Evolutionary conservation across 345 rosid genomes (phyloP).

Genomic region (Aegle marmelos): DNA sequence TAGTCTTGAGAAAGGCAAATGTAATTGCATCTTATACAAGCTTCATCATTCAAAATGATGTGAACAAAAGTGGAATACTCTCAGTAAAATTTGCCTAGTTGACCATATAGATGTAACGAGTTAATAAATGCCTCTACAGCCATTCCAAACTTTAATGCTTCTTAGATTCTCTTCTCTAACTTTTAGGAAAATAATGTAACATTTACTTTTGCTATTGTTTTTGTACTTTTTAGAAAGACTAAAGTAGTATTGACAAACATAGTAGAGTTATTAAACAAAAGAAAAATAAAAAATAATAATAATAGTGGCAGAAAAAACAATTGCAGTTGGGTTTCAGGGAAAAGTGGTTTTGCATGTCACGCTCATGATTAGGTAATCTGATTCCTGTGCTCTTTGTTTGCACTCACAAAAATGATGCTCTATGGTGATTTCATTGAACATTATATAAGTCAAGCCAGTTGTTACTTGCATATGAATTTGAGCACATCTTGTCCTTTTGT

Average conservation of each 20-base stretch:
- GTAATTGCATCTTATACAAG: conserved; percentile 1
- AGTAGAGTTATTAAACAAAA: not conserved
- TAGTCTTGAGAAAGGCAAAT: not conserved
- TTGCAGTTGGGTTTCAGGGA: not conserved
- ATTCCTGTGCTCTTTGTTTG: conserved; percentile 23
- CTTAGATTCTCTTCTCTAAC: no score
- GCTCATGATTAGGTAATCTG: conserved; percentile 9
- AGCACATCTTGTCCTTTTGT: conserved; percentile 3
- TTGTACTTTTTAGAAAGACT: not conserved
- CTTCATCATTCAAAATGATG: not conserved
- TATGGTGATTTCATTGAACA: conserved; percentile 16
- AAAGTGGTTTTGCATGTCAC: conserved; percentile 3
- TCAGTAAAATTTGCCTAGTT: not conserved
- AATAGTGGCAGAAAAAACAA: not conserved
- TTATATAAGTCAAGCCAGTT: conserved; percentile 4
- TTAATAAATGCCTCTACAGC: not conserved
- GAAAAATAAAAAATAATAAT: not conserved
- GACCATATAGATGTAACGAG: not conserved
- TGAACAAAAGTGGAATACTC: not conserved
- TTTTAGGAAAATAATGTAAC: not conserved
- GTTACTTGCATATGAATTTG: conserved; percentile 11
- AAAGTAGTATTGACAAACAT: not conserved
- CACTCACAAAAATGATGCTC: not conserved
- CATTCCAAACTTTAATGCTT: not conserved
- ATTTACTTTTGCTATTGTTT: not conserved